Base-by-base conservation (phyloP, 768 basidiomycete genomes). In the Chalciporus chontae region DNA sequence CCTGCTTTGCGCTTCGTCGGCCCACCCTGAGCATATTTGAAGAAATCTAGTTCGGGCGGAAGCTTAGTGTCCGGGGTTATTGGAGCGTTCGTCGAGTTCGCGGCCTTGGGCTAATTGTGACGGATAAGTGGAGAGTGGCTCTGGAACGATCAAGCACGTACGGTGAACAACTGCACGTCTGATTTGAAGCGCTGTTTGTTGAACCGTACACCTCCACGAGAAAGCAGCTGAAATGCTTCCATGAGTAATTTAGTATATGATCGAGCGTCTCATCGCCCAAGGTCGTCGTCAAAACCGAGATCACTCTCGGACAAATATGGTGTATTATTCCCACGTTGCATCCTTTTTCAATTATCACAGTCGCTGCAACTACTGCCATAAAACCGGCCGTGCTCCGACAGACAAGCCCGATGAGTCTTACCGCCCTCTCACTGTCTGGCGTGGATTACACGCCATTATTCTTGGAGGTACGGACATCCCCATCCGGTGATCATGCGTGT, bases 181-280 rank as follows among this genome's bases (percentile, higher is more conserved):
- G 72, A 68, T 58, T 82, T 77, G 67, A 87, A 93, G 26, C 77
- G 73, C 36, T 72, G 73, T 70, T 90, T 94, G 75, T 94, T 77
- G 57, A 97, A 96, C 48, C 74, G 77, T 0, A 78, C 79, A 1
- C 92, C 91, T 29, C 94, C 94, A 14, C 90, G 80, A 27, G 94
- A 92, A 23, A 98, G 80, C 11, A 96, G 68, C 55, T 87, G 87
- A 67, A 98, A 98, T 5, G 91, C 85, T 58, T 94, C 91, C 87
- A 90, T 90, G 43, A 27, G 19, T 36, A 15, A n/a, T n/a, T n/a
- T n/a, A n/a, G n/a, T n/a, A n/a, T n/a, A n/a, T n/a, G n/a, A n/a
- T n/a, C n/a, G n/a, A 21, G 21, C 21, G 21, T 21, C 21, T 21
- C 4, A 21, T 21, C 2, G 21, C 21, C 4, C 21, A 29, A 29